These are phyloP conservation scores for Pseudognaphalium luteoalbum DNA, from an alignment of 129 eudicot genomes.

Conservation along the genomic window DNA sequence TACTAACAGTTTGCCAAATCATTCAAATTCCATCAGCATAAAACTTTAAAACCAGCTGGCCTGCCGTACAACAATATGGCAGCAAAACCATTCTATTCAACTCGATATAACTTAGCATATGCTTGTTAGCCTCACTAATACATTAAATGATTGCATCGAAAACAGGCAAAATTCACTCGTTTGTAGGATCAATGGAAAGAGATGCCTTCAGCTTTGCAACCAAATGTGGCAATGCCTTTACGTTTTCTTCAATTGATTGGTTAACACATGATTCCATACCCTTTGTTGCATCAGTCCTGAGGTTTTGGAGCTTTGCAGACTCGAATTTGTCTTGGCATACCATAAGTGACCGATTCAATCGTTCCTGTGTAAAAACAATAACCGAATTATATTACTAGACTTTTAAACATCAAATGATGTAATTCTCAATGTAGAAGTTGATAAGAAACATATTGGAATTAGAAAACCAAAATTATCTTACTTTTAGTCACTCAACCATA, in stretches of 20 bases:
- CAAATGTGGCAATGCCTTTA: conserved; percentile 60
- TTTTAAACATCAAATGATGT: neutral
- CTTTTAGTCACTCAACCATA: neutral
- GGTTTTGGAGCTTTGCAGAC: conserved; percentile 65
- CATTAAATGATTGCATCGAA: neutral
- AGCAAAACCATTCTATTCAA: neutral
- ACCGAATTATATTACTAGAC: neutral
- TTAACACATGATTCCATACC: conserved; percentile 84
- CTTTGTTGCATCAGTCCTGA: conserved; percentile 41
- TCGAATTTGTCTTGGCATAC: conserved; percentile 89
- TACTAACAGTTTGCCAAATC: neutral
- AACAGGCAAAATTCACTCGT: conserved; percentile 27
- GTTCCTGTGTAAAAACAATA: conserved; percentile 49
- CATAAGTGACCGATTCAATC: conserved; percentile 60
- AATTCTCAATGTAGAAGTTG: neutral
- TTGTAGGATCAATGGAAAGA: conserved; percentile 40
- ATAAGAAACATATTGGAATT: neutral
- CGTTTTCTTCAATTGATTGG: conserved; percentile 60
- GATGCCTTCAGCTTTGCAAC: conserved; percentile 65
- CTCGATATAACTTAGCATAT: conserved; percentile 3
- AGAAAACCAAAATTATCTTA: neutral
- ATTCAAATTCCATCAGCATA: neutral
- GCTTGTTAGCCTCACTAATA: neutral
- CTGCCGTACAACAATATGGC: neutral
- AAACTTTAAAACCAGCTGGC: neutral